Conservation (phyloP, 2,329 filamentous ascomycete genomes). For the Magnaporthiopsis rhizophila region DNA sequence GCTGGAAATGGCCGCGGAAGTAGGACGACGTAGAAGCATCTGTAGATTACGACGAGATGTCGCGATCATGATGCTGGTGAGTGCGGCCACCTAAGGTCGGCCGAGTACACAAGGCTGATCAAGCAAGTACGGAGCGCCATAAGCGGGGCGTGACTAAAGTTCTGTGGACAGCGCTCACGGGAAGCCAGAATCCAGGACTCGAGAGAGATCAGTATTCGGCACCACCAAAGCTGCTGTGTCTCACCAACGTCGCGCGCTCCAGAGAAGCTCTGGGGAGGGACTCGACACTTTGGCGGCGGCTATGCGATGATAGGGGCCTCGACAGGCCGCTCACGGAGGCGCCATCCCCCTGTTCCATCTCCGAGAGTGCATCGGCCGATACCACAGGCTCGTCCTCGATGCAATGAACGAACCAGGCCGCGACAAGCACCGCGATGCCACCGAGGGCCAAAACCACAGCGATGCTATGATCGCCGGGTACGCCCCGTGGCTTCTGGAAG, state of each 20-base stretch:
- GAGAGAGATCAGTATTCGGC: conserved; percentile 31
- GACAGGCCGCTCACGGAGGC: not conserved
- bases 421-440: conserved; percentile 67
- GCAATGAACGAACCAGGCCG: conserved; percentile 63
- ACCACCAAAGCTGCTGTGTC: conserved; percentile 42
- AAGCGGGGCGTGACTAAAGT: not conserved
- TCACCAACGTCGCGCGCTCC: conserved; percentile 37
- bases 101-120: no score
- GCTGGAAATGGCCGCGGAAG: not conserved
- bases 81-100: no score
- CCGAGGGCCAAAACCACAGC: conserved; percentile 80
- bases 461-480: conserved; percentile 78
- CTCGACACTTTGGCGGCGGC: conserved; percentile 33
- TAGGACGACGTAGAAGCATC: no score
- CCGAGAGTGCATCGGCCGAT: conserved; percentile 25
- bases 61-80: no score
- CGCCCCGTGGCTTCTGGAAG: conserved; percentile 80
- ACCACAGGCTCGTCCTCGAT: conserved; percentile 53
- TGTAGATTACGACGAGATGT: no score
- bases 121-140: not conserved
- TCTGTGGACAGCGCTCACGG: not conserved
- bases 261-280: conserved; percentile 33
- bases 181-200: not conserved
- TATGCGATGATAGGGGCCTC: conserved; percentile 20
- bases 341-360: conserved; percentile 30